Evolutionary conservation across 441 rosid genomes (phyloP), one percentile per base, ranked within the genome.

Genomic region (Daphne laureola): DNA sequence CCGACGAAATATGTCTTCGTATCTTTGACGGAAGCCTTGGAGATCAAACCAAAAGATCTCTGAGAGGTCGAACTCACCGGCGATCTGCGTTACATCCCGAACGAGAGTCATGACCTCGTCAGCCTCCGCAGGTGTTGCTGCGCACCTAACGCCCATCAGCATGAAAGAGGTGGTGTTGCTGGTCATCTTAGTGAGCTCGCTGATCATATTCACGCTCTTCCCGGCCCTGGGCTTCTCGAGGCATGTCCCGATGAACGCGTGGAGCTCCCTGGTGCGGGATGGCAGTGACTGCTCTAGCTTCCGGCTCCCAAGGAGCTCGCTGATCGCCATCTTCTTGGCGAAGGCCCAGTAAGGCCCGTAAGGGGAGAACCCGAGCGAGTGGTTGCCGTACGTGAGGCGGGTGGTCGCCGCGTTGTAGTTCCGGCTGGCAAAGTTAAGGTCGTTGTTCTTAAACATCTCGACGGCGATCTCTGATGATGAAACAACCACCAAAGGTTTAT

Each of bases 291-390:
- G 67, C 18, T 70, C 69, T 3, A 80, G 26, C 2, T 53, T 66
- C 14, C 43, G 69, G 14, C 77, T 66, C 5, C 78, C 70, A 5
- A 80, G 83, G 49, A 80, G 74, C 15, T 73, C 66, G 11, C 73
- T 43, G 76, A 73, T 67, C 61, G 72, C 64, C 41, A 78, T 55
- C 52, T 80, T 75, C 73, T 78, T 80, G 73, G 75, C 65, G 78
- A 78, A 80, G 73, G 71, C 73, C 86, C 86, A 80, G 46, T 78
- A 78, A 17, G 73, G 72, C 27, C 83, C 86, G 7, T 78, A 69
- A 11, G 77, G 74, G 18, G 81, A 57, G 21, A 79, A 79, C 14
- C 75, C 38, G 61, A 79, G 73, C 63, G 69, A 76, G 14, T 67
- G 35, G 11, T 78, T 70, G 49, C 82, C 78, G 50, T 80, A 77